Evolutionary conservation across 345 rosid species (phyloP), one percentile per base, ranked within the genome.

Genomic region (Syzygium jambos): DNA sequence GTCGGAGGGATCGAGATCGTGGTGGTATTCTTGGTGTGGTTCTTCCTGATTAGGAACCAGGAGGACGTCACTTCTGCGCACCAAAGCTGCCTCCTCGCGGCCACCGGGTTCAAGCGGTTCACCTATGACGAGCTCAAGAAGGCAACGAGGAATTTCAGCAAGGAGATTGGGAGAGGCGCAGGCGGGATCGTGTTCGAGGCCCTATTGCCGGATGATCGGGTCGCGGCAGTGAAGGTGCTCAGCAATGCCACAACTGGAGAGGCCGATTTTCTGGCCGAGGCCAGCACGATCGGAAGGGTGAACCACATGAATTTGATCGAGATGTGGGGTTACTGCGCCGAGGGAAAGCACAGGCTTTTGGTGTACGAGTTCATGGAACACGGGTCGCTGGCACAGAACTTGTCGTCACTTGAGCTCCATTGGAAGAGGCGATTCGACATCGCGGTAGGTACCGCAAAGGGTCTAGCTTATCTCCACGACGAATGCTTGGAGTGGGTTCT

Each of bases 221-320:
- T 34, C 43, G 84, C 89, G 4, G 91, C 91, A 5, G 85, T 91
- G 51, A 91, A 91, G 89, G 52, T 88, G 41, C 78, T 91, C 29
- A 83, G 88, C 77, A 57, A 86, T 8, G 88, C 87, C 11, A 83
- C 43, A 5, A 87, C 89, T 34, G 91, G 88, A 15, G 89, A 89
- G 29, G 89, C 87, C 21, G 85, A 85, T 51, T 91, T 91, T 55
- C 82, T 89, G 53, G 92, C 91, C 15, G 92, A 91, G 84, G 90
- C 85, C 13, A 83, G 88, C 87, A 85, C 91, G 38, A 89, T 91
- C 21, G 85, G 92, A 52, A 77, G 86, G 89, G 80, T 91, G 3
- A 90, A 89, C 89, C 92, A 91, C 87, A 52, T 91, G 22, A 89
- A 84, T 84, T 88, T 91, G 88, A 88, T 89, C 59, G 88, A 84